A percentile compares a stretch with the other conserved stretches of the same genome.
Evolutionary conservation across 1,139 yeast species (phyloP).

Genomic region (Pneumocystis jirovecii): DNA sequence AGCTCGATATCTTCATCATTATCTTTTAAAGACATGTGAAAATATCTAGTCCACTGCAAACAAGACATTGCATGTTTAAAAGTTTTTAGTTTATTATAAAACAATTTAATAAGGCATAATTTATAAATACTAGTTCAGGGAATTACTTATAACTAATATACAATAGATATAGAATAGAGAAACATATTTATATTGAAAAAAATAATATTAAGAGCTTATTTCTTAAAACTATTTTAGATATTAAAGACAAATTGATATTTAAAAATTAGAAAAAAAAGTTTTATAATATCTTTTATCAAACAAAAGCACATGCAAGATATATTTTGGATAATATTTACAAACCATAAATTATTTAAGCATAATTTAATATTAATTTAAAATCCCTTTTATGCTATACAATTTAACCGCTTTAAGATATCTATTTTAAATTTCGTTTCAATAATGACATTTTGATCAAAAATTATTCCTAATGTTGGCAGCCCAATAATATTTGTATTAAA

Average conservation of each 20-base stretch:
- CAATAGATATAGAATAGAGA: background rate
- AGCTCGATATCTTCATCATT: too few relatives aligned
- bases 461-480: background rate
- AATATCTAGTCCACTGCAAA: background rate
- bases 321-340: background rate
- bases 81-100: background rate
- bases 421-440: background rate
- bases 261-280: background rate
- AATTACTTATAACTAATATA: background rate
- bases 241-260: background rate
- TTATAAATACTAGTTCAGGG: background rate
- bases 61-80: background rate
- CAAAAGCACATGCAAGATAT: background rate
- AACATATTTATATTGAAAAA: background rate
- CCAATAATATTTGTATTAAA: background rate
- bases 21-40: background rate
- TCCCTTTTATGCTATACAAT: background rate
- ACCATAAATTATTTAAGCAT: background rate
- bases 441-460: background rate
- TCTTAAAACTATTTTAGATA: background rate
- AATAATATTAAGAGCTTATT: background rate
- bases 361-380: background rate
- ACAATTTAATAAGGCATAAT: background rate
- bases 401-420: background rate
- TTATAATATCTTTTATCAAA: background rate